Evolutionary conservation across 1,139 yeast species (phyloP).

Genomic region (Geotrichum reessii): DNA sequence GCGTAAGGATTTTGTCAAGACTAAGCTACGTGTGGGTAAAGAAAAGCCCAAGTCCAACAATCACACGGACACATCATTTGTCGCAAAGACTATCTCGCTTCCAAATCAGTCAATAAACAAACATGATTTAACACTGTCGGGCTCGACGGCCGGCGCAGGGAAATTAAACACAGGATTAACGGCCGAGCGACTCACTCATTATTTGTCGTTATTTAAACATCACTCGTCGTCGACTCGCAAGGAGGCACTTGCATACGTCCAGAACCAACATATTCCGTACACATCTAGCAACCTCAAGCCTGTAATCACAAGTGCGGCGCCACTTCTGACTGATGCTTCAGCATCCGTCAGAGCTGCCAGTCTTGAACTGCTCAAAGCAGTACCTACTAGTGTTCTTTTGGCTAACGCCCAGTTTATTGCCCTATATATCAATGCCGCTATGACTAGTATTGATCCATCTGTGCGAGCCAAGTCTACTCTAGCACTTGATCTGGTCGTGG

Average conservation of each 20-base stretch:
- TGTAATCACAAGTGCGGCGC: constrained; percentile 51
- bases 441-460: constrained; percentile 82
- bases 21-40: constrained; percentile 86
- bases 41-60: constrained; percentile 63
- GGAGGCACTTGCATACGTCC: constrained; percentile 51
- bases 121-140: constrained; percentile 13
- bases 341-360: constrained; percentile 59
- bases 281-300: constrained; percentile 49
- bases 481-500: constrained; percentile 48
- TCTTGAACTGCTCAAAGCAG: constrained; percentile 47
- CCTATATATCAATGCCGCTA: constrained; percentile 80
- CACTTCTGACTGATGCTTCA: constrained; percentile 57
- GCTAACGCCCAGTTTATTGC: constrained; percentile 63
- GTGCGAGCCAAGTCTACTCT: constrained; percentile 66
- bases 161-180: constrained; percentile 36
- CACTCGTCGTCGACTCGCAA: constrained; percentile 69
- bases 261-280: constrained; percentile 28
- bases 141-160: background rate
- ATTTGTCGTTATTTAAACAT: constrained; percentile 64
- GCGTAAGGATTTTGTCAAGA: constrained; percentile 59
- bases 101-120: constrained; percentile 32
- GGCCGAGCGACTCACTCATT: constrained; percentile 33
- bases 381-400: constrained; percentile 43
- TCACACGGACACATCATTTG: constrained; percentile 79
- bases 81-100: constrained; percentile 47